Percentiles rank a stretch among this genome's conserved stretches.
phyloP scores from a whole-genome alignment of 2,329 filamentous ascomycete genomes.

The Endoconidiophora laricicola region DNA sequence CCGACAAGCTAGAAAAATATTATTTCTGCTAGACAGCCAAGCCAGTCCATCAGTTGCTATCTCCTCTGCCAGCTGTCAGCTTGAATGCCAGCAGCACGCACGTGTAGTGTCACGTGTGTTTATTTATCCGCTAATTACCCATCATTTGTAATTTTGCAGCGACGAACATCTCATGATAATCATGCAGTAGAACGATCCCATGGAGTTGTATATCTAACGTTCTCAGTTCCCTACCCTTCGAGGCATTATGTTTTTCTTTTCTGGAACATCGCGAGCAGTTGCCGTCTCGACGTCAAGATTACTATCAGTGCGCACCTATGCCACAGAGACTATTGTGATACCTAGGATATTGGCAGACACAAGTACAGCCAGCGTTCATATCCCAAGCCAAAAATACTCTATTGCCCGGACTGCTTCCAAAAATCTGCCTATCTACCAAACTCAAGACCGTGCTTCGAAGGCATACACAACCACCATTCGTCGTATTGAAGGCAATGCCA shows the following conservation, averaged over 20 bases:
- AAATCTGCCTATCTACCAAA: constrained; percentile 62
- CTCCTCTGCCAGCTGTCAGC: too few species aligned
- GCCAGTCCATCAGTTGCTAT: too few species aligned
- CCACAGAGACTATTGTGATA: constrained; percentile 14
- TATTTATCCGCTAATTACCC: too few species aligned
- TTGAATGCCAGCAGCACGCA: too few species aligned
- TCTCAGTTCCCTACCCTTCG: too few species aligned
- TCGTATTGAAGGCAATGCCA: constrained; percentile 59
- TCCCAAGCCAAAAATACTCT: constrained; percentile 41
- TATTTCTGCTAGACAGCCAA: too few species aligned
- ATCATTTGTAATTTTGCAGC: too few species aligned
- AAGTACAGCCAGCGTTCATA: constrained; percentile 14
- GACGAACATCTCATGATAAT: too few species aligned
- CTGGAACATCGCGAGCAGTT: neutral
- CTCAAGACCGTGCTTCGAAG: constrained; percentile 57
- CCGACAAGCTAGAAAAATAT: too few species aligned
- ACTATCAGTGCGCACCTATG: constrained; percentile 12
- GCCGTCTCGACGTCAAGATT: constrained; percentile 5
- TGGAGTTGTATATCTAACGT: too few species aligned
- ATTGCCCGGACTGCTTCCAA: constrained; percentile 54
- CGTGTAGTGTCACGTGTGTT: too few species aligned
- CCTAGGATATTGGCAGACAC: constrained; percentile 12
- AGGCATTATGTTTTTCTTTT: neutral
- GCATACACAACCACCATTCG: constrained; percentile 58
- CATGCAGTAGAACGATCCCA: too few species aligned